These are phyloP conservation scores for Chimonanthus praecox DNA, from an alignment of 164 flowering plant genomes.

Conservation along the genomic window DNA sequence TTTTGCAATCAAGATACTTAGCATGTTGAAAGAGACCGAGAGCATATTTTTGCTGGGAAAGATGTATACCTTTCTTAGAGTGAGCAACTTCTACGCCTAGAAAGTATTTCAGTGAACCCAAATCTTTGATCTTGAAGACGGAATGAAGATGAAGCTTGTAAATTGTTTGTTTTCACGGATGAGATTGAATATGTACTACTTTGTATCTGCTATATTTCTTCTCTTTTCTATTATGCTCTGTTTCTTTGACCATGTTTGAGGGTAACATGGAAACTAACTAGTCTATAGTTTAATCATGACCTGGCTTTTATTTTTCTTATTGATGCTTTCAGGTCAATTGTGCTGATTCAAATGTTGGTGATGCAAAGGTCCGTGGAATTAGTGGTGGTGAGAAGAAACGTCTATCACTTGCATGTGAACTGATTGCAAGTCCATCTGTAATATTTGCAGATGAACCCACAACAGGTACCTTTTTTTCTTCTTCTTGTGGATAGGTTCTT, in stretches of 20 bases:
- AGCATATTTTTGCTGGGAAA: too few relatives aligned
- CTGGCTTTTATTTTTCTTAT: not conserved
- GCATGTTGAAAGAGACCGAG: too few relatives aligned
- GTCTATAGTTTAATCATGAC: not conserved
- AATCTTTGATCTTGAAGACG: too few relatives aligned
- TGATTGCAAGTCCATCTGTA: slow-evolving; percentile 96
- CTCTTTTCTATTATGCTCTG: not conserved
- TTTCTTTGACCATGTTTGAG: not conserved
- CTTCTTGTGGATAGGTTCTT: too few relatives aligned
- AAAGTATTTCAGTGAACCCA: too few relatives aligned
- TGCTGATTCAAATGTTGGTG: slow-evolving; percentile 90
- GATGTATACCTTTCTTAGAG: too few relatives aligned
- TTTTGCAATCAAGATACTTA: too few relatives aligned
- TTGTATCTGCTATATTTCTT: not conserved
- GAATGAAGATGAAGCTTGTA: too few relatives aligned
- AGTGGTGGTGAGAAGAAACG: slow-evolving; percentile 99
- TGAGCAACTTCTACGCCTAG: not conserved
- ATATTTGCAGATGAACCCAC: slow-evolving; percentile 99
- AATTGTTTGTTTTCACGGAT: not conserved
- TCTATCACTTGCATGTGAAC: slow-evolving; percentile 91
- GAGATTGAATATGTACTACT: not conserved
- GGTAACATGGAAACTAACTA: not conserved
- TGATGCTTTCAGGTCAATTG: slow-evolving; percentile 59
- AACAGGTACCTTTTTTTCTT: slow-evolving; percentile 53
- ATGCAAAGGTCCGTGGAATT: slow-evolving; percentile 93